Evolutionary conservation across 306 rosid species (phyloP), one percentile per base, ranked within the genome.

Genomic region (Prinsepia uniflora): DNA sequence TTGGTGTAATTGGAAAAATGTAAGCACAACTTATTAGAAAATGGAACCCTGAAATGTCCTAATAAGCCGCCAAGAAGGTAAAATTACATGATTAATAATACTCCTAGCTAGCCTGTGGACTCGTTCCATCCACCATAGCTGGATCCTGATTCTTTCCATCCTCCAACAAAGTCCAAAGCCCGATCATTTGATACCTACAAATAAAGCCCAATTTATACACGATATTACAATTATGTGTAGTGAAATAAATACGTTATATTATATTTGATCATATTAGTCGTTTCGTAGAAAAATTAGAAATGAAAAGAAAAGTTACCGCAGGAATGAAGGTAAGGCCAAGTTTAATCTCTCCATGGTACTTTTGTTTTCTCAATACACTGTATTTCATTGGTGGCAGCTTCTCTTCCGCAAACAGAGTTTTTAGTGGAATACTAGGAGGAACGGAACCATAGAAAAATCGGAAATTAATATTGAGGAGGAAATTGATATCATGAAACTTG

Each of bases 331-430:
- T 52, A 5, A 68, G 61, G 61, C 62, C 72, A 40, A 68, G 4
- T 52, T 68, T 68, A 52, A 68, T 68, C 72, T 68, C 72, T 53
- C 72, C 72, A 12, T 8, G 15, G 39, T 68, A 68, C 15, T 18
- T 68, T 6, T 52, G 39, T 61, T 52, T 39, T 62, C 72, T 52
- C 7, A 68, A 6, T 6, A 68, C 72, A 40, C 40, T 68, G 62
- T 68, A 68, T 53, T 68, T 68, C 72, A 68, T 68, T 36, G 72
- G 62, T 52, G 72, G 62, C 10, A 68, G 34, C 11, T 39, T 68
- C 46, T 10, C 13, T 39, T 68, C 72, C 20, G 18, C 49, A 45
- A 36, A 52, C 4, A 68, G 18, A 10, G 72, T 68, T 52, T 40
- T 68, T 6, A 50, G 72, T 52, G 72, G 72, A 68, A 68, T 68